Base-by-base conservation (phyloP, 2,329 filamentous ascomycete genomes). In the Trichoderma lentiforme region DNA sequence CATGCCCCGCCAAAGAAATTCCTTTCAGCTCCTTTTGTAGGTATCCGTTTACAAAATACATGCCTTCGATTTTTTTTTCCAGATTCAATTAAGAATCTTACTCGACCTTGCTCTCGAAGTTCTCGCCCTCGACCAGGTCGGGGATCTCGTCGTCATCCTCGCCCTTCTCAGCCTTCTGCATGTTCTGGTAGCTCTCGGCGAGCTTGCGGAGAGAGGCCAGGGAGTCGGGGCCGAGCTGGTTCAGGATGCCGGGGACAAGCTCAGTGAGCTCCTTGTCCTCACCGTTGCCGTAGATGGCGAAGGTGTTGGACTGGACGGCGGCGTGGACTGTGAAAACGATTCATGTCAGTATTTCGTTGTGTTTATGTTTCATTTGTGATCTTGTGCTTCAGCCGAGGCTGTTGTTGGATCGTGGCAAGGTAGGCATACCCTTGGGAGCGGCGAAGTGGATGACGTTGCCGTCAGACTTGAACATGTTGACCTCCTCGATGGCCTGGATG, bases 401-500 rank as follows among this genome's bases (percentile, higher is more conserved):
- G 34, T 12, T 39, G 28, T 24, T 21, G 53, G 8, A 28, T 18
- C 21, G 51, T 32, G 4, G 6, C 12, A 24, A 5, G n/a, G 87
- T 90, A 30, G 24, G 87, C 90, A 82, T 86, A 98, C 96, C 96
- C 89, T 98, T 98, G 79, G 96, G 96, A 81, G 93, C 93, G 80
- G 94, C 92, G 84, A 99, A 99, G 90, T 99, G 96, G 82, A 99
- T 98, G 84, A 99, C 96, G 85, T 99, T 99, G 85, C 96, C 96
- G 83, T 99, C 96, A 83, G 93, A 92, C 93, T 99, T 99, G 92
- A 99, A 99, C 96, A 99, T 99, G 92, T 99, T 99, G 84, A 99
- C 96, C 89, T 99, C 96, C 91, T 99, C 96, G 80, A 99, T 99
- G 77, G 93, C 94, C 88, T 97, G 95, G 86, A 99, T 98, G 81